These are phyloP conservation scores for Lasiodiplodia hormozganensis DNA, from an alignment of 2,329 filamentous ascomycete genomes.

Conservation along the genomic window DNA sequence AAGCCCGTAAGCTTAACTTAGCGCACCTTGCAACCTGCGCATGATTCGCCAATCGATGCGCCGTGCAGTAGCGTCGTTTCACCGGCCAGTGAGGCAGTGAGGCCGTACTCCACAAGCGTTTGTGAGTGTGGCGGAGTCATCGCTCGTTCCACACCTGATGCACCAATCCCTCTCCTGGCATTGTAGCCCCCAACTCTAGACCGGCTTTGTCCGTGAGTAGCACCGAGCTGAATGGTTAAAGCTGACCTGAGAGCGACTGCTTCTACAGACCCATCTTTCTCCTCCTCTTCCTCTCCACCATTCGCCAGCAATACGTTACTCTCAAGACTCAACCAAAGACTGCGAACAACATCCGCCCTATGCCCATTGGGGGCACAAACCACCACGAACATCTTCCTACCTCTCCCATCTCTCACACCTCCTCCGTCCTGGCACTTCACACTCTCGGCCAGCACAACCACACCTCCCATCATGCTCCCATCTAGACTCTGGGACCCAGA, in stretches of 20 bases:
- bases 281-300: not conserved
- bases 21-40: not conserved
- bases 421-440: not conserved
- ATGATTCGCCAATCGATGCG: not conserved
- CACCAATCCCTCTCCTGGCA: not conserved
- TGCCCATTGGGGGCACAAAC: not conserved
- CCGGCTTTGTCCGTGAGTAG: not conserved
- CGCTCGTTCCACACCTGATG: not conserved
- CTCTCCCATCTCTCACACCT: not conserved
- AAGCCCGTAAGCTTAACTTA: not conserved
- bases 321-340: not conserved
- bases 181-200: constrained; percentile 2
- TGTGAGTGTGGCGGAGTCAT: constrained; percentile 17
- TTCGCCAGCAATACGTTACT: not conserved
- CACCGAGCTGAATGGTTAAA: not conserved
- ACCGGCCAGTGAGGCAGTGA: constrained; percentile 10
- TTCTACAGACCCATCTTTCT: not conserved
- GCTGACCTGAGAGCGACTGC: not conserved
- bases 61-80: constrained; percentile 21
- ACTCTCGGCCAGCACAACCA: not conserved
- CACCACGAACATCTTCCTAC: not conserved
- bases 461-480: not conserved
- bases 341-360: not conserved
- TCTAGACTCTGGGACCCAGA: not conserved
- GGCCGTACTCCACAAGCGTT: too few species aligned